Base-by-base conservation (phyloP, 2,329 filamentous ascomycete species). In the Arthrobotrys sinensis region DNA sequence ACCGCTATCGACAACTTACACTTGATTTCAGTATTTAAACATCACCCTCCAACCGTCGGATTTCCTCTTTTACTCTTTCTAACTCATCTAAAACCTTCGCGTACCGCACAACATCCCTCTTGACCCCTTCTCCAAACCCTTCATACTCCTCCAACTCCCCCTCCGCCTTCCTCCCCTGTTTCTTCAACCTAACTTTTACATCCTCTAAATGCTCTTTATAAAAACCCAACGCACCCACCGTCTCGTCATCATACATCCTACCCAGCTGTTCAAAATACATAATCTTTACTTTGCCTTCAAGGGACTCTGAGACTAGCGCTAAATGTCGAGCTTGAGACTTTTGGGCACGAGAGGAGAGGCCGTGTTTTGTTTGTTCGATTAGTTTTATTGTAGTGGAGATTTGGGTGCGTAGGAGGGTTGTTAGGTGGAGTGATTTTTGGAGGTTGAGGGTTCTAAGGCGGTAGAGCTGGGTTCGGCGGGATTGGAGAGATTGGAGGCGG, bases 161-260 rank as follows among this genome's bases (percentile, higher is more conserved):
- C 55, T 82, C 80, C 1, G 79, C 80, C 6, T 79, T 80, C 55
- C 80, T 77, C 64, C 72, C 79, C 38, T 73, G 52, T 46, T 80
- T 80, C 24, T 80, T 63, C 46, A 81, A 67, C 38, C 80, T 55
- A 4, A 79, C 69, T 8, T 79, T 79, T 38, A 80, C 80, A 73
- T 82, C 81, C 57, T 80, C 72, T 24, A 82, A 50, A 66, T 82
- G 81, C 43, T 80, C 64, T 16, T 78, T 80, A 70, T 82, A 82
- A 46, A 81, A 81, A 14, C 77, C 80, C 16, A 82, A 63, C 10
- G 81, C 80, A 32, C 80, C 76, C 0, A 75, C 19, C 8, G 80
- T 80, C 62, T 81, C 81, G 3, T 73, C 52, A 50, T 81, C 80
- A 67, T 82, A 82, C 14, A 82, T 80, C 12, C 80, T 76, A n/a